phyloP scores from a whole-genome alignment of 495 filamentous ascomycete species.

The Penicillium goetzii region DNA sequence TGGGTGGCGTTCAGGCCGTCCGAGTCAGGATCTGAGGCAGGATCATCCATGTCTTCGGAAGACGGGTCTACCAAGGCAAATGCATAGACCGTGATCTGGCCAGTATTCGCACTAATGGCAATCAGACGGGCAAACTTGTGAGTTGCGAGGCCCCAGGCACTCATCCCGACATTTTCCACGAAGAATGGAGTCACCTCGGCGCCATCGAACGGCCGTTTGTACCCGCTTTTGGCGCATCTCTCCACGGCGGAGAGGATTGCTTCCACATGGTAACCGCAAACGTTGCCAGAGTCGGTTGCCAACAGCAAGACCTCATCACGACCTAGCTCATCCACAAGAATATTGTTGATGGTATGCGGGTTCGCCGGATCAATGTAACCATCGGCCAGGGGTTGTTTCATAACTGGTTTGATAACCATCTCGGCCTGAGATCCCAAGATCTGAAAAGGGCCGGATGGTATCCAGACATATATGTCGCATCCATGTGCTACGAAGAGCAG shows the following conservation, averaged over 20 bases:
- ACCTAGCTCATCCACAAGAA: slow-evolving; percentile 80
- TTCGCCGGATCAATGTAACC: slow-evolving; percentile 60
- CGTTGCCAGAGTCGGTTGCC: slow-evolving; percentile 86
- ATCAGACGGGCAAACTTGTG: slow-evolving; percentile 78
- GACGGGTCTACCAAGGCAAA: slow-evolving; percentile 61
- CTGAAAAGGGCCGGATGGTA: slow-evolving; percentile 69
- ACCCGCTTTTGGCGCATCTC: slow-evolving; percentile 29
- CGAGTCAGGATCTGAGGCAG: slow-evolving; percentile 25
- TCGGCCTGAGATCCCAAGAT: slow-evolving; percentile 60
- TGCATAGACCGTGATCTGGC: slow-evolving; percentile 70
- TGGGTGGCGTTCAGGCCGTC: slow-evolving; percentile 15
- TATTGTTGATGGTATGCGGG: slow-evolving; percentile 76
- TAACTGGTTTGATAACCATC: slow-evolving; percentile 67
- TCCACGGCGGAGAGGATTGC: slow-evolving; percentile 54
- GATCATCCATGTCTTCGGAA: slow-evolving; percentile 28
- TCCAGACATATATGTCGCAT: slow-evolving; percentile 72
- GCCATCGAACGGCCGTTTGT: slow-evolving; percentile 34
- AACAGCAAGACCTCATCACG: slow-evolving; percentile 76
- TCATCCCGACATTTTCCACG: slow-evolving; percentile 70
- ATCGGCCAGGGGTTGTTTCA: slow-evolving; percentile 45
- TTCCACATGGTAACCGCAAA: slow-evolving; percentile 75
- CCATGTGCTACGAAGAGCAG: slow-evolving; percentile 79
- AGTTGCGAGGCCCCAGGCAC: slow-evolving; percentile 89
- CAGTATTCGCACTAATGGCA: slow-evolving; percentile 77
- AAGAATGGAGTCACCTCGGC: slow-evolving; percentile 62